Evolutionary conservation across 805 yeast genomes (phyloP), one percentile per base, ranked within the genome.

Genomic region (Yarrowia sp.): DNA sequence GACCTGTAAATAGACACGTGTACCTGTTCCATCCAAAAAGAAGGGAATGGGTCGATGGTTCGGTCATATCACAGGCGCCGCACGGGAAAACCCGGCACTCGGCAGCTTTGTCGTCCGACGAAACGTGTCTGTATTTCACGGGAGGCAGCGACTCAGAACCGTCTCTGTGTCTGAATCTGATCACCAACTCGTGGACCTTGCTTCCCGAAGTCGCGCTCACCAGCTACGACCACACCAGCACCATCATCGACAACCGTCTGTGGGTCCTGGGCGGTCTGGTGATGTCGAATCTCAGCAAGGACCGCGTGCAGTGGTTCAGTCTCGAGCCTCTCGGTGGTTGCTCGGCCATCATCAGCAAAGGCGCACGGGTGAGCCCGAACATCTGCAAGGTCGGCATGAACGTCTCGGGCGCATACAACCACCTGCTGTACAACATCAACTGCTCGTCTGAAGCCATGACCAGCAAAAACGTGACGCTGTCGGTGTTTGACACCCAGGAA

Each of bases 311-410:
- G 17, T 55, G 46, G 46, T 55, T 39, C 10, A 40, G 40, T 24
- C 20, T 55, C 1, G 61, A 55, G 7, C 34, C 46, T 0, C 7
- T 24, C 9, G 46, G 61, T 12, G 61, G 61, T 10, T 13, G 58
- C 33, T 52, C 58, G 6, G 58, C 33, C 42, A 30, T 55, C 4
- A 24, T 55, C 38, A 55, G 20, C 19, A 55, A 55, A 24, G 61
- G 61, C 1, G 13, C 58, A 2, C 20, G 61, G n/a, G 46, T 40
- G 12, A 39, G 36, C 19, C 61, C 61, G 1, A 55, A 55, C 24
- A 55, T 55, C 15, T 55, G 61, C 61, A 39, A 40, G 36, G 46
- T 40, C 5, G 61, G 61, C 3, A 55, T 55, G 61, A 55, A 55
- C 19, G 61, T 55, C 10, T 39, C 61, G 2, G 61, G 61, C 3